Conservation (phyloP, 495 filamentous ascomycete species). For the Melanomma pulvis-pyrius region DNA sequence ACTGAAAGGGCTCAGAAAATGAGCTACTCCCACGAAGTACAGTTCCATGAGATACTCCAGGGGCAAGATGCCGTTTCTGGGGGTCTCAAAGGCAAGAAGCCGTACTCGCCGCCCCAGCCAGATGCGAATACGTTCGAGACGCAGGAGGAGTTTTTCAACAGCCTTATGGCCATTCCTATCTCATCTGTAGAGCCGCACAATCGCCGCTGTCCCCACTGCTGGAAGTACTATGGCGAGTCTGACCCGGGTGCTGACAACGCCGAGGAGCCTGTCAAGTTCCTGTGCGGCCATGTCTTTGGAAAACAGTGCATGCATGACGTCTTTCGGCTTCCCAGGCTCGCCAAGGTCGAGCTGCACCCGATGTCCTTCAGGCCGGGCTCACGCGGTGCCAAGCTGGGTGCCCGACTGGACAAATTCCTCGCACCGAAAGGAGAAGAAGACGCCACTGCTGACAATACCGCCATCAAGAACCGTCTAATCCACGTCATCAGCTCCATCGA, state of each 20-base stretch:
- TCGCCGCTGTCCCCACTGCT: constrained; percentile 15
- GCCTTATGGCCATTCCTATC: constrained; percentile 1
- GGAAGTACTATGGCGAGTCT: constrained; percentile 14
- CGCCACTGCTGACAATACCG: not conserved
- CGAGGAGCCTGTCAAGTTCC: constrained; percentile 3
- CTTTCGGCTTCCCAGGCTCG: not conserved
- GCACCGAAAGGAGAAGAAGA: not conserved
- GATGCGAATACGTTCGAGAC: constrained; percentile 14
- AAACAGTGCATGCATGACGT: constrained; percentile 5
- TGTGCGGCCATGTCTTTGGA: constrained; percentile 11
- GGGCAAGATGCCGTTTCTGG: not conserved
- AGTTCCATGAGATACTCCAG: not conserved
- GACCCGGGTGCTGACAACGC: constrained; percentile 15
- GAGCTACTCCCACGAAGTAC: not conserved
- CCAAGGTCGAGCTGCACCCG: not conserved
- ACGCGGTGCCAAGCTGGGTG: not conserved
- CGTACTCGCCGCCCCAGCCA: constrained; percentile 5
- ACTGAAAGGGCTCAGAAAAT: not conserved
- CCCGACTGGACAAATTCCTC: not conserved
- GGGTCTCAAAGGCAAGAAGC: not conserved
- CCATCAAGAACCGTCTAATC: not conserved
- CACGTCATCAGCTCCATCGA: not conserved
- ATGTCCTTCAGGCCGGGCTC: not conserved
- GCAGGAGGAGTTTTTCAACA: constrained; percentile 10
- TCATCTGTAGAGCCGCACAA: not conserved